Percentiles rank a stretch among this genome's conserved stretches.
Conservation (phyloP, 2,329 filamentous ascomycete species). For the Chalaropsis ovoidea region DNA sequence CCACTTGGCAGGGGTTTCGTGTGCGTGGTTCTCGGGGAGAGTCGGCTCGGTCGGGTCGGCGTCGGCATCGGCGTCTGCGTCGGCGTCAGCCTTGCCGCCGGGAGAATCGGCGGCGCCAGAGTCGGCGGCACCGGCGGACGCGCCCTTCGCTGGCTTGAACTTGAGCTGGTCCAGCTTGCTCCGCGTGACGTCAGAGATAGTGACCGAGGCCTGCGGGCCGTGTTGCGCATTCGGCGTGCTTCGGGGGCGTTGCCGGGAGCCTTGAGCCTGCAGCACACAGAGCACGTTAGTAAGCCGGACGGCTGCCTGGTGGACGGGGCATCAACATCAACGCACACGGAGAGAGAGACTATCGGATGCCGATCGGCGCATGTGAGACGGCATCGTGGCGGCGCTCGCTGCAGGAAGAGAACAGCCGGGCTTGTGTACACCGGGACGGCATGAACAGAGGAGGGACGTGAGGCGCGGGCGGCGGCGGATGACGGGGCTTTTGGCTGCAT, state of each 20-base stretch:
- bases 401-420: conserved; percentile 35
- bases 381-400: conserved; percentile 31
- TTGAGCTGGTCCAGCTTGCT: conserved; percentile 50
- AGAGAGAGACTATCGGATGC: conserved; percentile 18
- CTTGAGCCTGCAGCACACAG: conserved; percentile 10
- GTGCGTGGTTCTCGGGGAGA: conserved; percentile 32
- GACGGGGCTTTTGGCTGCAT: background rate
- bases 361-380: conserved; percentile 17
- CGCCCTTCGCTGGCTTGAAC: conserved; percentile 37
- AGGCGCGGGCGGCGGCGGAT: background rate
- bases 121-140: conserved; percentile 25
- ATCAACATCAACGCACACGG: conserved; percentile 27
- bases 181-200: conserved; percentile 49
- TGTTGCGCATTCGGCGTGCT: conserved; percentile 31
- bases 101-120: background rate
- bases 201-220: conserved; percentile 23
- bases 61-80: conserved; percentile 23
- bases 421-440: conserved; percentile 27
- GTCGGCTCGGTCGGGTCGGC: conserved; percentile 15
- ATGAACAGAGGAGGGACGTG: conserved; percentile 24
- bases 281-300: background rate
- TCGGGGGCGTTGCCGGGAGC: conserved; percentile 46
- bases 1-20: conserved; percentile 46
- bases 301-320: conserved; percentile 18
- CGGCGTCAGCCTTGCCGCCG: conserved; percentile 21